Evolutionary conservation across 371 early-diverging fungal species (phyloP).

Genomic region (Lichtheimia hyalospora): DNA sequence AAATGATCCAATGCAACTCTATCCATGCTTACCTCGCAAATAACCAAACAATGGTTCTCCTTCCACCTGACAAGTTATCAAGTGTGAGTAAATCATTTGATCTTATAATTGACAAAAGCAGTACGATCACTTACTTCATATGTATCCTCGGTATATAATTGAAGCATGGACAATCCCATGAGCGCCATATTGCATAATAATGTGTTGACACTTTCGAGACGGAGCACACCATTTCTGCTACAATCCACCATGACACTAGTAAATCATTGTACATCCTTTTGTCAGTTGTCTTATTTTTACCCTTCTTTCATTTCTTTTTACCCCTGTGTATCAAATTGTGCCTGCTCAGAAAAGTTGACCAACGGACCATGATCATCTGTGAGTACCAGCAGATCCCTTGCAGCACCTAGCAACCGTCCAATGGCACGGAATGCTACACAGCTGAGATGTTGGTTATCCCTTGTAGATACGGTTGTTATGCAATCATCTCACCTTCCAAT

Average conservation of each 20-base stretch:
- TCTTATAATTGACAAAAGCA: not conserved
- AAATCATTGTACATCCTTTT: no score
- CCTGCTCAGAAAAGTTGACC: conserved; percentile 59
- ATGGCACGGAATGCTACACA: conserved; percentile 75
- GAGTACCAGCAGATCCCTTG: conserved; percentile 37
- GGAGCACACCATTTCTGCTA: conserved; percentile 77
- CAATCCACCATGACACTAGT: conserved; percentile 83
- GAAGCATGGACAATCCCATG: conserved; percentile 83
- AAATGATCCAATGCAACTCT: not conserved
- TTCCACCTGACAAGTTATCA: conserved; percentile 34
- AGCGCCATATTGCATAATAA: conserved; percentile 74
- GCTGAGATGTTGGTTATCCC: no score
- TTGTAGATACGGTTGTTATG: no score
- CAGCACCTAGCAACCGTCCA: conserved; percentile 70
- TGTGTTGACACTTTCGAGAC: conserved; percentile 57
- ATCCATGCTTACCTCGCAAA: conserved; percentile 53
- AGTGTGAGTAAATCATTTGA: not conserved
- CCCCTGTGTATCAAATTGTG: conserved; percentile 73
- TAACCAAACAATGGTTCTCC: conserved; percentile 89
- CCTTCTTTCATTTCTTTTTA: conserved; percentile 18
- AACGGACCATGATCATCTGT: conserved; percentile 37
- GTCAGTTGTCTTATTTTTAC: not conserved
- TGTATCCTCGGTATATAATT: conserved; percentile 90
- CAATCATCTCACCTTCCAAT: conserved; percentile 55
- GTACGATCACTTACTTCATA: conserved; percentile 56